Evolutionary conservation across 345 rosid species (phyloP), one percentile per base, ranked within the genome.

Genomic region (Pugionium dolabratum): DNA sequence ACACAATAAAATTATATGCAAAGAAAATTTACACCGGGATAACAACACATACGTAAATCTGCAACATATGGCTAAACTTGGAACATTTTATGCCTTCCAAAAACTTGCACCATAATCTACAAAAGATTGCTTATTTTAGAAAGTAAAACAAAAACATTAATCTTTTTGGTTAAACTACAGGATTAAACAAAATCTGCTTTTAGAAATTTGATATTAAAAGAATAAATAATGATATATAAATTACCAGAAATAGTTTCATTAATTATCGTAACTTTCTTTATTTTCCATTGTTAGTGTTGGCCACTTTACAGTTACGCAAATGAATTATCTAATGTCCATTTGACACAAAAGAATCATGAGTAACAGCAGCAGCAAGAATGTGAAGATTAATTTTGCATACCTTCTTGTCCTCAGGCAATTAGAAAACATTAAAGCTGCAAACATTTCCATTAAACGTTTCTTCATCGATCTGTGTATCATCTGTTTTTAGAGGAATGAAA

Each of bases 261-360:
- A 34, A 9, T 39, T 31, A 46, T 7, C 5, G 31, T 30, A 28
- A 45, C 33, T 33, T 71, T 44, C 30, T 47, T 71, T 62, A 55
- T 63, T 71, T 46, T 7, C 2, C 39, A 45, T 36, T 10, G 70
- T 26, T 55, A 45, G 44, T 10, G 70, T 26, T 55, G 4, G 43
- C 75, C 63, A 62, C 50, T n/a, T 26, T 3, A 9, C 61, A 30
- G 57, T 53, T 46, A 26, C 25, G 44, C 35, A 71, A 55, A 62
- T 28, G 28, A 71, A 55, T 47, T 7, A 44, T 61, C 18, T 32
- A 61, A 62, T 11, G 35, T 53, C 40, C 44, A 62, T 43, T 70
- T 37, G 4, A 31, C 49, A 2, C 43, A 54, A 54, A 51, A 55
- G 56, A 55, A 71, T 56, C 46, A 48, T 56, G 29, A 71, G 0